phyloP scores from a whole-genome alignment of 441 rosid species.

The Hura crepitans region DNA sequence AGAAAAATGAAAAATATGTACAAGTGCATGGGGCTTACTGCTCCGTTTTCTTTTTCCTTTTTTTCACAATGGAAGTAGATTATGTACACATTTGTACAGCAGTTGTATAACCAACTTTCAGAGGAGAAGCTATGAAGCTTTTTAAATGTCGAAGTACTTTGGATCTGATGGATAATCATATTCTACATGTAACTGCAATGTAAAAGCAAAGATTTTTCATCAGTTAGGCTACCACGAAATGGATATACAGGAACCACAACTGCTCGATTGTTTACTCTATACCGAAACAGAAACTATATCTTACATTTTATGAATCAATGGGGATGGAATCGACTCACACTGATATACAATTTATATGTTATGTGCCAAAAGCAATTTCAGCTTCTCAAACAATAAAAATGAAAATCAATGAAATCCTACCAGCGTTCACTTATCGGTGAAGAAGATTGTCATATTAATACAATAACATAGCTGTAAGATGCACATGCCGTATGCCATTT shows the following conservation, averaged over 20 bases:
- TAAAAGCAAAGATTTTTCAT: slow-evolving; percentile 4
- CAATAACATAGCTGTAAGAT: too few relatives aligned
- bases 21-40: slow-evolving; percentile 14
- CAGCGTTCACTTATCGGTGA: too few relatives aligned
- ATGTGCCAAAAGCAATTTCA: too few relatives aligned
- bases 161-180: slow-evolving; percentile 55
- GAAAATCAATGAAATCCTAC: too few relatives aligned
- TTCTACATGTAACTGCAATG: slow-evolving; percentile 46
- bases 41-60: slow-evolving; percentile 2
- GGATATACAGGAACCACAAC: not conserved
- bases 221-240: not conserved
- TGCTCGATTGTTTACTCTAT: not conserved
- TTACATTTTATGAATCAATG: not conserved
- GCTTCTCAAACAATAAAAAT: too few relatives aligned
- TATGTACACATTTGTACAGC: slow-evolving; percentile 33
- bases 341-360: too few relatives aligned
- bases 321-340: not conserved
- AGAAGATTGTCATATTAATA: too few relatives aligned
- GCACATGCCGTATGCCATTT: not conserved
- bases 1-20: slow-evolving; percentile 14
- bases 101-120: slow-evolving; percentile 14
- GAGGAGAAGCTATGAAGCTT: slow-evolving; percentile 16
- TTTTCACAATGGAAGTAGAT: not conserved
- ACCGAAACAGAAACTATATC: not conserved
- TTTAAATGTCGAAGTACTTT: slow-evolving; percentile 46